These are phyloP conservation scores for Trichoderma atrobrunneum DNA, from an alignment of 2,329 filamentous ascomycete genomes.

Conservation along the genomic window DNA sequence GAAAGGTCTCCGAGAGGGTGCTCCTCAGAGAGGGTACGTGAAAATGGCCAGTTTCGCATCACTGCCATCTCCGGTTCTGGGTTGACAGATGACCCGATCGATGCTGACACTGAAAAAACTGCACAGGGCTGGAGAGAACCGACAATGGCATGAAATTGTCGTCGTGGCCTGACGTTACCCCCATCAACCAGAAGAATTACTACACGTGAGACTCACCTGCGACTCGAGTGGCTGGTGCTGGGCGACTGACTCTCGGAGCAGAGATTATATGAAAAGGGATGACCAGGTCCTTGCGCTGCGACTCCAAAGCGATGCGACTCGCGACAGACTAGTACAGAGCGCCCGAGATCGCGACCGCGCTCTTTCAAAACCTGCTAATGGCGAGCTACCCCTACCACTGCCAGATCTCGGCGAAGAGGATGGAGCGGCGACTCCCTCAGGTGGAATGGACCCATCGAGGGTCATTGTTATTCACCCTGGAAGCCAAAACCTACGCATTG, in stretches of 20 bases:
- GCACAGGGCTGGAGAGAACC: constrained; percentile 82
- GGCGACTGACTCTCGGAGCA: constrained; percentile 38
- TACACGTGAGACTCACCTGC: constrained; percentile 65
- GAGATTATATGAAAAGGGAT: constrained; percentile 97
- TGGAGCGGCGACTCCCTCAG: constrained; percentile 52
- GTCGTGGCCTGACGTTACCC: constrained; percentile 85
- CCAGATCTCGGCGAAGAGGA: constrained; percentile 60
- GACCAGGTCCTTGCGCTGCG: constrained; percentile 90
- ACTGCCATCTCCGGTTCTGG: not conserved
- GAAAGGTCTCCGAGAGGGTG: constrained; percentile 64
- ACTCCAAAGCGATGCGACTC: constrained; percentile 80
- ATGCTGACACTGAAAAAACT: not conserved
- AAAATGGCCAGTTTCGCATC: not conserved
- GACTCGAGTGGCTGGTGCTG: not conserved
- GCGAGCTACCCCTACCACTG: constrained; percentile 60
- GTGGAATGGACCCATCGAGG: constrained; percentile 74
- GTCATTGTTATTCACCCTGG: constrained; percentile 94
- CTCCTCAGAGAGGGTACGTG: constrained; percentile 59
- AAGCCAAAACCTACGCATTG: constrained; percentile 92
- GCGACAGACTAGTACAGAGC: constrained; percentile 78
- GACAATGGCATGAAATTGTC: constrained; percentile 98
- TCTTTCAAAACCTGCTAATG: constrained; percentile 70
- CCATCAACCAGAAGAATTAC: constrained; percentile 99
- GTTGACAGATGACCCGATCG: not conserved
- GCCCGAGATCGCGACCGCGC: constrained; percentile 86